Evolutionary conservation across 1,284 basidiomycete genomes (phyloP).

Genomic region (Cutaneotrichosporon mucoides): DNA sequence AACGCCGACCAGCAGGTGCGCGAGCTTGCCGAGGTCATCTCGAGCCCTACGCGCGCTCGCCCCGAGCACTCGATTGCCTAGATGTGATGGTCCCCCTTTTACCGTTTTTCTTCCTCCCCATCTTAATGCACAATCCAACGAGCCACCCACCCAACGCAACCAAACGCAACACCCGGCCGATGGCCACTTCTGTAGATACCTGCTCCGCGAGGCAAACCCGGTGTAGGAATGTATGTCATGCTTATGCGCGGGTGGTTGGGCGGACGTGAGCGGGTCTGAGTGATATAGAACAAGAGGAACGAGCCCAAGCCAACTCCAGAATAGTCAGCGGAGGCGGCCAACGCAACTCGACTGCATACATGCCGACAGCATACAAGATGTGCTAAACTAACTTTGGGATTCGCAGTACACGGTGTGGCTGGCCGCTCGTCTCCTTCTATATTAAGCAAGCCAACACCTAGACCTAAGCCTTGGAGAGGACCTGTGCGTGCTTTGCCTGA

Average conservation of each 20-base stretch:
- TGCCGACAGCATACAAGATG: conserved; percentile 12
- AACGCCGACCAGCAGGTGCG: conserved; percentile 42
- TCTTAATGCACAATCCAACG: neutral
- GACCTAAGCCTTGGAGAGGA: neutral
- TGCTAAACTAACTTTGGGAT: conserved; percentile 4
- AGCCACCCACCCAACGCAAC: neutral
- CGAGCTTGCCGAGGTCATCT: conserved; percentile 48
- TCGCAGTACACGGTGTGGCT: too few species aligned
- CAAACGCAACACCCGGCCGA: neutral
- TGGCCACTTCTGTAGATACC: conserved; percentile 14
- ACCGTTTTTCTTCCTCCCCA: neutral
- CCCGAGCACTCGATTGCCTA: conserved; percentile 20
- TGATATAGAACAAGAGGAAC: too few species aligned
- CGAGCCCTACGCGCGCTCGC: conserved; percentile 34
- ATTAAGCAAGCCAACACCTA: neutral
- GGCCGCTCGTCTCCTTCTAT: neutral
- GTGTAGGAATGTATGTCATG: conserved; percentile 16
- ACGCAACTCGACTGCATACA: conserved; percentile 1
- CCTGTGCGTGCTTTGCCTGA: neutral
- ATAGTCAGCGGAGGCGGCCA: too few species aligned
- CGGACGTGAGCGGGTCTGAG: too few species aligned
- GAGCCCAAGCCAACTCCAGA: too few species aligned
- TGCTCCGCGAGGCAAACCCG: conserved; percentile 8
- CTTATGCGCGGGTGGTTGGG: conserved; percentile 2
- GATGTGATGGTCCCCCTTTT: conserved; percentile 1